These are phyloP conservation scores for Lepidium aucheri DNA, from an alignment of 345 rosid species.

Conservation along the genomic window DNA sequence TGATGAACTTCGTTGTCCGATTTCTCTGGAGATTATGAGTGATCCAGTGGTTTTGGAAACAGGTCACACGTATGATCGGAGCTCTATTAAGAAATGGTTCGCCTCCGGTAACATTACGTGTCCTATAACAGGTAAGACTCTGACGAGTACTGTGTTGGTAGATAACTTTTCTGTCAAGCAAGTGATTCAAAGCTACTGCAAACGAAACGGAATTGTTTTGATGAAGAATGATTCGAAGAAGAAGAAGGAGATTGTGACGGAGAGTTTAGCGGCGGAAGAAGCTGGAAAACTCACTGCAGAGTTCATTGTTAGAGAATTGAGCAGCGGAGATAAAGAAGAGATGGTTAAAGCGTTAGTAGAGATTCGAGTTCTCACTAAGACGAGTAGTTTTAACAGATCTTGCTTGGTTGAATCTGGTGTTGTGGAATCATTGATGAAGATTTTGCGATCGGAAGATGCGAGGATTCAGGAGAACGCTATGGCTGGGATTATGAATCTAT, in stretches of 20 bases:
- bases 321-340: conserved; percentile 30
- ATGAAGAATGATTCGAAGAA: not conserved
- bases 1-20: conserved; percentile 70
- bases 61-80: conserved; percentile 69
- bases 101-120: conserved; percentile 52
- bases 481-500: conserved; percentile 60
- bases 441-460: conserved; percentile 35
- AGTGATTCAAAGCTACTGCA: conserved; percentile 39
- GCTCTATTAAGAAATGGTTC: conserved; percentile 61
- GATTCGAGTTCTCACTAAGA: conserved; percentile 59
- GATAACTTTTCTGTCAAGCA: conserved; percentile 43
- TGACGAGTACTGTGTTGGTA: conserved; percentile 31
- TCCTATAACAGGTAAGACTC: conserved; percentile 60
- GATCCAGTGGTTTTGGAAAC: conserved; percentile 62
- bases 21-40: conserved; percentile 60
- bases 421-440: conserved; percentile 35
- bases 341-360: conserved; percentile 50
- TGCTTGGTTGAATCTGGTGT: conserved; percentile 63
- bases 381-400: conserved; percentile 54
- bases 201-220: conserved; percentile 33
- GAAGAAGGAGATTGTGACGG: conserved; percentile 29
- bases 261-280: conserved; percentile 53
- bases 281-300: conserved; percentile 41
- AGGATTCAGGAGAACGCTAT: conserved; percentile 53
- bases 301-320: conserved; percentile 42